Conservation (phyloP, 768 basidiomycete species). For the Tremella mesenterica region DNA sequence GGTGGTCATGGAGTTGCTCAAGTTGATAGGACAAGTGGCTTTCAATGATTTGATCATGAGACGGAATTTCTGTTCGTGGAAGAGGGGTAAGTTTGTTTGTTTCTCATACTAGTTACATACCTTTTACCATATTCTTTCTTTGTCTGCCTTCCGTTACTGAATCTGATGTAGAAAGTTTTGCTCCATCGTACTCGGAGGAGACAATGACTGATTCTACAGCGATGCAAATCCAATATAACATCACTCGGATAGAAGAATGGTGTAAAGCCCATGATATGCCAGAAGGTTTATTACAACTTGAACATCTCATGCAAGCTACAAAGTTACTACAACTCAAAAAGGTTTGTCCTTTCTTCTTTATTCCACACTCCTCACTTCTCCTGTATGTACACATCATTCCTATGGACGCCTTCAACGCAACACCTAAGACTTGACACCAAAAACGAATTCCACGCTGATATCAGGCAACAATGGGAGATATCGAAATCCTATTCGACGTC, state of each 20-base stretch:
- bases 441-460: slow-evolving; percentile 5
- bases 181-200: no score
- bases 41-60: slow-evolving; percentile 99
- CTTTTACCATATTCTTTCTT: not conserved
- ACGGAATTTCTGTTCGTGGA: slow-evolving; percentile 98
- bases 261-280: slow-evolving; percentile 99
- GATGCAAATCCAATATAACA: slow-evolving; percentile 99
- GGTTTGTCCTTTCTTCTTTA: slow-evolving; percentile 47
- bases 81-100: slow-evolving; percentile 65
- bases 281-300: slow-evolving; percentile 90
- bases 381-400: no score
- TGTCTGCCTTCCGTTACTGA: not conserved
- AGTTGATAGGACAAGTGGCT: slow-evolving; percentile 89
- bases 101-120: not conserved
- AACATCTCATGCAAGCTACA: slow-evolving; percentile 99
- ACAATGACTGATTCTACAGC: slow-evolving; percentile 50
- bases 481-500: slow-evolving; percentile 93
- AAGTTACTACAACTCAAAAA: slow-evolving; percentile 97
- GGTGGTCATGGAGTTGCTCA: slow-evolving; percentile 77
- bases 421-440: no score
- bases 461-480: slow-evolving; percentile 84
- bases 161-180: no score
- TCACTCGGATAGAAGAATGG: slow-evolving; percentile 74
- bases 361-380: not conserved
- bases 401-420: slow-evolving; percentile 8